Conservation (phyloP, 192 early-diverging fungal genomes). For the Backusella psychrophila region DNA sequence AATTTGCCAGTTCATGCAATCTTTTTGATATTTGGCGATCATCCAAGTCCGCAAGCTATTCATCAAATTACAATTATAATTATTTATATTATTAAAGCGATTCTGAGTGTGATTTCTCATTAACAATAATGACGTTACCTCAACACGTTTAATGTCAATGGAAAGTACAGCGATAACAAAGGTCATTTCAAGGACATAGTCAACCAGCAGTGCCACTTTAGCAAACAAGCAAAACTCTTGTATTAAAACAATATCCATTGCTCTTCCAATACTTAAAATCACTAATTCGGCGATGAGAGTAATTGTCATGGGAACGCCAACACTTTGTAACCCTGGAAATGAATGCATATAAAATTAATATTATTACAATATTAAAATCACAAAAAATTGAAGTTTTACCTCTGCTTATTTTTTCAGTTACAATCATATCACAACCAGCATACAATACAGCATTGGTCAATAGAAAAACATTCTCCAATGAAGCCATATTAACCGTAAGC, state of each 20-base stretch:
- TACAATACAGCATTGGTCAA: constrained; percentile 71
- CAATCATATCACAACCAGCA: constrained; percentile 67
- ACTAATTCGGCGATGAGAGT: constrained; percentile 56
- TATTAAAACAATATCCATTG: constrained; percentile 57
- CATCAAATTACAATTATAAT: background rate
- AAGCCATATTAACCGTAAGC: constrained; percentile 67
- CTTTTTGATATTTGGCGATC: constrained; percentile 30
- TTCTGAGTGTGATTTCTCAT: background rate
- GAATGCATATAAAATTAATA: background rate
- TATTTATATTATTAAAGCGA: background rate
- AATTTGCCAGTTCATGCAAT: constrained; percentile 18
- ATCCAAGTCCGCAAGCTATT: constrained; percentile 31
- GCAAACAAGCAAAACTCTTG: constrained; percentile 78
- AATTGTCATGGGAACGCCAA: constrained; percentile 64
- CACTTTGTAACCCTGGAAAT: constrained; percentile 53
- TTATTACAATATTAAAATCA: background rate
- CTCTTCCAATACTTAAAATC: constrained; percentile 55
- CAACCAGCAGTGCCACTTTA: constrained; percentile 65
- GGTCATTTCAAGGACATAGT: constrained; percentile 78
- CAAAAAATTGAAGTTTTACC: constrained; percentile 32
- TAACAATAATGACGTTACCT: constrained; percentile 42
- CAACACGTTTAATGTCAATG: constrained; percentile 78
- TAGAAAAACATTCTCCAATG: constrained; percentile 75
- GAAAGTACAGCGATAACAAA: constrained; percentile 77
- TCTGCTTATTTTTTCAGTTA: constrained; percentile 66